Conservation (phyloP, 305 asterid genomes). For the Rubia peregrina region DNA sequence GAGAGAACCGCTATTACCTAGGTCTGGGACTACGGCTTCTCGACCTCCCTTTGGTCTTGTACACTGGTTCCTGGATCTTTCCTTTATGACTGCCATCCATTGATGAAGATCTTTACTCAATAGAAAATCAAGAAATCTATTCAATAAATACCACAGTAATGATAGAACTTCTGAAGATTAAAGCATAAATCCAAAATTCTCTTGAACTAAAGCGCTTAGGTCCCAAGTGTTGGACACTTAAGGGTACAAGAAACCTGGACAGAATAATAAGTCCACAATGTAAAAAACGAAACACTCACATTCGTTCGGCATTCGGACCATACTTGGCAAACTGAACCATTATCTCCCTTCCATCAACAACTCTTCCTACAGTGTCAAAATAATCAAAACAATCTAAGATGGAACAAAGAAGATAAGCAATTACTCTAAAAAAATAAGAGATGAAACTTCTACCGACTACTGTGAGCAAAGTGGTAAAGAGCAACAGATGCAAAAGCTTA, state of each 20-base stretch:
- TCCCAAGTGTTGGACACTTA: neutral
- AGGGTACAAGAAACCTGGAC: neutral
- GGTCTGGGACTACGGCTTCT: slow-evolving; percentile 95
- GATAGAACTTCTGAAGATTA: too few relatives aligned
- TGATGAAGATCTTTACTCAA: neutral
- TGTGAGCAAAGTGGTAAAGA: neutral
- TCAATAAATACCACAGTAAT: neutral
- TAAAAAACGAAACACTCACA: slow-evolving; percentile 33
- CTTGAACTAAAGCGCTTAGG: neutral
- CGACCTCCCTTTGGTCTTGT: slow-evolving; percentile 50
- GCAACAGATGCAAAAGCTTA: neutral
- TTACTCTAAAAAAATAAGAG: too few relatives aligned
- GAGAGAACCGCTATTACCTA: slow-evolving; percentile 35
- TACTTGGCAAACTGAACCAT: slow-evolving; percentile 94
- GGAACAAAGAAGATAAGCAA: neutral
- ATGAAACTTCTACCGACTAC: neutral
- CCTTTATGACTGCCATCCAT: slow-evolving; percentile 57
- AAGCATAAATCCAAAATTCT: neutral
- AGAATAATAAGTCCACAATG: neutral
- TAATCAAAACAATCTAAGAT: neutral
- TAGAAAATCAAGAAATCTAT: neutral
- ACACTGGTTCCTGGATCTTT: slow-evolving; percentile 68
- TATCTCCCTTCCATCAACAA: slow-evolving; percentile 94
- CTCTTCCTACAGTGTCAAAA: slow-evolving; percentile 46
- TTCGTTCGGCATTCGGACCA: slow-evolving; percentile 91